These are phyloP conservation scores for Sporothrix phasma DNA, from an alignment of 2,329 filamentous ascomycete species.

Conservation along the genomic window DNA sequence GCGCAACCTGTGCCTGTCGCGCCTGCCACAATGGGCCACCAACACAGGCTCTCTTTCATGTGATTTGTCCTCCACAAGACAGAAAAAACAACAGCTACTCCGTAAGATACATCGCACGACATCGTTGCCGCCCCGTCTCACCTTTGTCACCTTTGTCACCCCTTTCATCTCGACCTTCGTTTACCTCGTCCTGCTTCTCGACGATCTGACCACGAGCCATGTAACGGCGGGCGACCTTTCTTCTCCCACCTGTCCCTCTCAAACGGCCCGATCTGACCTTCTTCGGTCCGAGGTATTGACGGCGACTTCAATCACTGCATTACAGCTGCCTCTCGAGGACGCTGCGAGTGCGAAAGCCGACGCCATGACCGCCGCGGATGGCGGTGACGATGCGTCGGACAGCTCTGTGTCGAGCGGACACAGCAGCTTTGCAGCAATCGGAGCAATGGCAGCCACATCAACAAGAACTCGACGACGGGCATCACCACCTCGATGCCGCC, in stretches of 20 bases:
- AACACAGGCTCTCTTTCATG: not conserved
- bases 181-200: not conserved
- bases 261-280: not conserved
- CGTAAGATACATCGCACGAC: constrained; percentile 4
- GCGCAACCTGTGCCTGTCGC: not conserved
- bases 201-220: not conserved
- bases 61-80: not conserved
- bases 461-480: not conserved
- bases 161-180: not conserved
- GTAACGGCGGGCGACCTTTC: not conserved
- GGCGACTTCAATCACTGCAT: not conserved
- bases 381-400: not conserved
- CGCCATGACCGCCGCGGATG: not conserved
- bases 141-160: not conserved
- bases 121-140: not conserved
- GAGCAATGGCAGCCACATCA: not conserved
- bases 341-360: not conserved
- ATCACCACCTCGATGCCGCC: not conserved
- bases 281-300: not conserved
- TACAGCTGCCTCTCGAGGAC: not conserved
- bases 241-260: not conserved
- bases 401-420: not conserved
- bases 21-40: not conserved
- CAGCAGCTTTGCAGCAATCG: no score
- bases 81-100: no score